Percentiles rank a stretch among this genome's conserved stretches.
Evolutionary conservation across 441 rosid genomes (phyloP).

Genomic region (Populus hybrid): DNA sequence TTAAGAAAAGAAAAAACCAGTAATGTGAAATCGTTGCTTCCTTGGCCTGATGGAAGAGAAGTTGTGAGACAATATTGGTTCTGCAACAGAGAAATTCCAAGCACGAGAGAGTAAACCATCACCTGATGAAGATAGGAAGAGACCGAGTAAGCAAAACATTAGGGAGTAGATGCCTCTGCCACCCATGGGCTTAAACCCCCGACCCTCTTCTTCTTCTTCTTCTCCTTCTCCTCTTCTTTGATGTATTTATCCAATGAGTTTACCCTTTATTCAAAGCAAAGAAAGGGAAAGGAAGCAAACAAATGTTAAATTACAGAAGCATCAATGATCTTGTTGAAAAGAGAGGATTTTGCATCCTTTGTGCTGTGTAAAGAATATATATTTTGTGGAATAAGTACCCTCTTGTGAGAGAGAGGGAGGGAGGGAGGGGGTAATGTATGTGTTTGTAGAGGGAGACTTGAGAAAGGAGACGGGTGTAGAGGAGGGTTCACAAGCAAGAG

Average conservation of each 20-base stretch:
- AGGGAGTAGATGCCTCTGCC: slow-evolving; percentile 14
- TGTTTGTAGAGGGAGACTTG: slow-evolving; percentile 15
- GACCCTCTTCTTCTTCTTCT: slow-evolving; percentile 2
- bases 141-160: slow-evolving; percentile 27
- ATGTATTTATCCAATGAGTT: background rate
- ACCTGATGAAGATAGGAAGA: slow-evolving; percentile 46
- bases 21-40: background rate
- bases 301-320: slow-evolving; percentile 26
- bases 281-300: slow-evolving; percentile 23
- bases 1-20: background rate
- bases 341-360: slow-evolving; percentile 23
- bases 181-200: slow-evolving; percentile 32
- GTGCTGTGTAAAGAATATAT: slow-evolving; percentile 1
- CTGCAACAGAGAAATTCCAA: background rate
- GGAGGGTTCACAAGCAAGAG: slow-evolving; percentile 21
- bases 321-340: slow-evolving; percentile 27
- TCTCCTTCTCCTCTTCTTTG: slow-evolving; percentile 1
- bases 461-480: slow-evolving; percentile 10
- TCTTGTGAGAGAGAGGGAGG: background rate
- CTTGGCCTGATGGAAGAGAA: background rate
- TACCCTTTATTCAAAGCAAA: slow-evolving; percentile 8
- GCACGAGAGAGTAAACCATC: slow-evolving; percentile 9
- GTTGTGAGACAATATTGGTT: background rate
- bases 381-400: background rate
- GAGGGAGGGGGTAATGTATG: background rate